Conservation (phyloP, 2,329 filamentous ascomycete species). For the Alternaria sp. region DNA sequence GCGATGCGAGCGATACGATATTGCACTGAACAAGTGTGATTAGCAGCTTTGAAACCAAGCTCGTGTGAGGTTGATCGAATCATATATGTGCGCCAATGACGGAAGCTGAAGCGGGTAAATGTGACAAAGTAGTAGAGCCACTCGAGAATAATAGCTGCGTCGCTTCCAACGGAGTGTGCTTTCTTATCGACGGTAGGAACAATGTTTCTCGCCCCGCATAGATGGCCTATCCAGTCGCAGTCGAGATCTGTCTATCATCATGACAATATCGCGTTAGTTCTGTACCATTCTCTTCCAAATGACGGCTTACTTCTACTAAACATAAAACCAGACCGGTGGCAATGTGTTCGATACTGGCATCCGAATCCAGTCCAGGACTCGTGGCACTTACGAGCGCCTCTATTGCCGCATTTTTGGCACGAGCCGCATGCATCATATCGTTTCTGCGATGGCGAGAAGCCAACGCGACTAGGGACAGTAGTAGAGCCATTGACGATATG, state of each 20-base stretch:
- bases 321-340: background rate
- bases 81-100: constrained; percentile 22
- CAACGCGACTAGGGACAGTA: background rate
- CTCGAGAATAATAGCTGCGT: background rate
- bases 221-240: background rate
- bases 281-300: background rate
- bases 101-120: constrained; percentile 17
- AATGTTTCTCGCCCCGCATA: background rate
- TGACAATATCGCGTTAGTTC: background rate
- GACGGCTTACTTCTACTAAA: background rate
- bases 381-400: background rate
- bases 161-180: background rate
- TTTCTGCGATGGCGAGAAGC: background rate
- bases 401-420: constrained; percentile 1
- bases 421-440: background rate
- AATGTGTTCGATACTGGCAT: background rate
- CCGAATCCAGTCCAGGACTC: background rate
- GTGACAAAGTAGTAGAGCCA: constrained; percentile 21
- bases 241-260: background rate
- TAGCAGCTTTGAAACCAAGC: constrained; percentile 4
- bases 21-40: background rate
- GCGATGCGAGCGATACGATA: background rate
- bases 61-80: constrained; percentile 6
- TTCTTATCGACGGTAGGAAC: background rate
- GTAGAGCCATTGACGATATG: background rate